A percentile compares a stretch with the other conserved stretches of the same genome.
phyloP scores from a whole-genome alignment of 352 stramenopile species.

The Globisporangium recalcitrans region DNA sequence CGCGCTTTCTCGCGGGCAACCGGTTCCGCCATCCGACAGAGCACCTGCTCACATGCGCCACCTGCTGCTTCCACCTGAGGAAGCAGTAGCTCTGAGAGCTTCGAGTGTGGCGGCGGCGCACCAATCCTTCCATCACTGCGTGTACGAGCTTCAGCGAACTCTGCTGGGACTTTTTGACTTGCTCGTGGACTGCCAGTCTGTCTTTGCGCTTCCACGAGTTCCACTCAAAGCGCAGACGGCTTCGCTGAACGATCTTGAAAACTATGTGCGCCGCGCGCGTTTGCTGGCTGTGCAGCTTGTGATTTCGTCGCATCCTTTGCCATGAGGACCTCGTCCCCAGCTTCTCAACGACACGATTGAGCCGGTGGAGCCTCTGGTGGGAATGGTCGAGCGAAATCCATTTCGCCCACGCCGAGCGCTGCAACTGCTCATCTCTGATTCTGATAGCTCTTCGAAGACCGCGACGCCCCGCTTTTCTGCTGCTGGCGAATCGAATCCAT shows the following conservation, averaged over 20 bases:
- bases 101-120: neutral
- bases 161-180: neutral
- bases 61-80: slow-evolving; percentile 1
- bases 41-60: neutral
- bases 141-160: slow-evolving; percentile 7
- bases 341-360: neutral
- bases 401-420: slow-evolving; percentile 3
- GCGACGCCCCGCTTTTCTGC: neutral
- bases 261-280: neutral
- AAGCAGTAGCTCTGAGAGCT: neutral
- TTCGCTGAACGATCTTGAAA: neutral
- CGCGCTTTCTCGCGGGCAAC: neutral
- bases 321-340: neutral
- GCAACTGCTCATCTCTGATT: neutral
- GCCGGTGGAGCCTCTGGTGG: neutral
- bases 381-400: neutral
- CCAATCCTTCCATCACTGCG: neutral
- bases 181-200: neutral
- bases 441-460: neutral
- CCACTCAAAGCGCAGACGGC: slow-evolving; percentile 10
- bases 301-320: neutral
- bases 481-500: neutral
- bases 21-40: slow-evolving; percentile 7
- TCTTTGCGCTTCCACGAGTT: slow-evolving; percentile 12
- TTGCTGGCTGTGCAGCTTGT: neutral